phyloP scores from a whole-genome alignment of 805 yeast species.

The Cyberlindnera subsufficiens region DNA sequence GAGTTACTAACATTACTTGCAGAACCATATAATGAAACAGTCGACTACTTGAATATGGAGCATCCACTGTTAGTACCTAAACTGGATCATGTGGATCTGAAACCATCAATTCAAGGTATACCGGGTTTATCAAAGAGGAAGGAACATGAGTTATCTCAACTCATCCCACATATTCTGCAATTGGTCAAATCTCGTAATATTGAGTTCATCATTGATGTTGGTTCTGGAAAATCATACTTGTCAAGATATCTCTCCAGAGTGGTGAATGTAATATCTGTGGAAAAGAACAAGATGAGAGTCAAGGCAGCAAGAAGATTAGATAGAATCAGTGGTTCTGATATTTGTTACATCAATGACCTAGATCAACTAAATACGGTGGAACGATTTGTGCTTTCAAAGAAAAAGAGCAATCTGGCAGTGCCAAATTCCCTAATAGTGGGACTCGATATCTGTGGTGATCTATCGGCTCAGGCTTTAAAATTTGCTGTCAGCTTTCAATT shows the following conservation, averaged over 20 bases:
- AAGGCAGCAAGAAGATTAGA: constrained; percentile 5
- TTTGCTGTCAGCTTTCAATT: neutral
- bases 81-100: neutral
- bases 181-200: neutral
- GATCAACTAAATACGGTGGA: neutral
- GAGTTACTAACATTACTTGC: constrained; percentile 1
- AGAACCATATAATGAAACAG: neutral
- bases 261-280: constrained; percentile 6
- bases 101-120: neutral
- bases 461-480: neutral
- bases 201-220: constrained; percentile 13
- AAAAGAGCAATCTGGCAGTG: neutral
- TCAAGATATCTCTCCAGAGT: constrained; percentile 3
- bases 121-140: constrained; percentile 9
- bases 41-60: neutral
- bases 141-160: constrained; percentile 8
- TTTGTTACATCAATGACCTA: neutral
- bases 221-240: constrained; percentile 8
- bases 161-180: constrained; percentile 1
- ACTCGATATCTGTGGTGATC: constrained; percentile 13
- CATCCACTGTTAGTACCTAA: neutral
- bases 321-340: neutral
- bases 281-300: neutral
- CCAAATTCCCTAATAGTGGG: constrained; percentile 12
- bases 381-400: constrained; percentile 3